These are phyloP conservation scores for Boletus barrowsii DNA, from an alignment of 768 basidiomycete genomes.

Conservation along the genomic window DNA sequence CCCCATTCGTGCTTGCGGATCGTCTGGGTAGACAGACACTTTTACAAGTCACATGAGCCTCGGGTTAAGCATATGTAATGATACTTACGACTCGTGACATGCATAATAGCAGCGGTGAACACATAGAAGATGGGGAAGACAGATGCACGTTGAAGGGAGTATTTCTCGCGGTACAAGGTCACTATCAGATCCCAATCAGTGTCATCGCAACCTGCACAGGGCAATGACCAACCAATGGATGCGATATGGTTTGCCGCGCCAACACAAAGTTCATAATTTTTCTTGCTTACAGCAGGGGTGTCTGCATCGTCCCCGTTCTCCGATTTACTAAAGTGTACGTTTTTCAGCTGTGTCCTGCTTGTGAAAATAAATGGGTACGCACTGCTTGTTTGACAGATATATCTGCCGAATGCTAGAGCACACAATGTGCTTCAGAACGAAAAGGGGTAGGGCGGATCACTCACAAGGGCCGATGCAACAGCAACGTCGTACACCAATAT, in stretches of 20 bases:
- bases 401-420: slow-evolving; percentile 26
- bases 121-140: slow-evolving; percentile 77
- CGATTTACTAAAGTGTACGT: slow-evolving; percentile 25
- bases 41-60: slow-evolving; percentile 21
- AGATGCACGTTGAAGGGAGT: slow-evolving; percentile 57
- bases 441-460: slow-evolving; percentile 23
- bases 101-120: slow-evolving; percentile 80
- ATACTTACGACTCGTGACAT: slow-evolving; percentile 62
- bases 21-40: slow-evolving; percentile 61
- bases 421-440: not conserved
- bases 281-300: slow-evolving; percentile 51
- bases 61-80: not conserved
- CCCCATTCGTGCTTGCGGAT: slow-evolving; percentile 67
- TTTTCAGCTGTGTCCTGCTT: not conserved
- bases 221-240: slow-evolving; percentile 48
- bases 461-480: slow-evolving; percentile 79
- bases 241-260: slow-evolving; percentile 79
- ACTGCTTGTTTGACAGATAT: slow-evolving; percentile 37
- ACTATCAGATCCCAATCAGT: slow-evolving; percentile 34
- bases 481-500: slow-evolving; percentile 76
- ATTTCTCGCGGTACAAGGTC: slow-evolving; percentile 57
- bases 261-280: slow-evolving; percentile 70
- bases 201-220: not conserved
- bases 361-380: slow-evolving; percentile 12
- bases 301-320: slow-evolving; percentile 51